phyloP scores from a whole-genome alignment of 2,329 filamentous ascomycete genomes.

The Botryosphaeria dothidea region DNA sequence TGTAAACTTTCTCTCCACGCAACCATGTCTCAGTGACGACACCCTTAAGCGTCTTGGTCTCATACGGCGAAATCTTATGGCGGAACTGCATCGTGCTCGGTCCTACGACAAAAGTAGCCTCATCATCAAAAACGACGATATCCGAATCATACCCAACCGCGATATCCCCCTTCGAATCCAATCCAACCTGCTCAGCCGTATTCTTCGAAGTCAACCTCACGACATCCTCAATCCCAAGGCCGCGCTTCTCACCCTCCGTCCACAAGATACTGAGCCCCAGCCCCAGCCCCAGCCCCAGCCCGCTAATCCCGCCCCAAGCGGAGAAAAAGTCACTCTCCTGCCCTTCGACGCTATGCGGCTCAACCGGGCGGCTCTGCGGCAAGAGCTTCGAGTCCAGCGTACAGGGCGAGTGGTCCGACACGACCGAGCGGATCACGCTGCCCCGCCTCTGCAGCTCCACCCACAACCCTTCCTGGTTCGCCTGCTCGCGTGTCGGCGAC shows the following conservation, averaged over 20 bases:
- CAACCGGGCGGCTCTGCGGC: conserved; percentile 65
- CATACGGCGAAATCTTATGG: conserved; percentile 89
- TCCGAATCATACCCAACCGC: conserved; percentile 84
- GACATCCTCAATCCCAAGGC: conserved; percentile 69
- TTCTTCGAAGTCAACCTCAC: conserved; percentile 83
- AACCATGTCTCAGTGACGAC: conserved; percentile 85
- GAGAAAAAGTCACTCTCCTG: conserved; percentile 83
- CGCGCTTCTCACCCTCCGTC: conserved; percentile 67
- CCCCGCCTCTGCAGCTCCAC: conserved; percentile 65
- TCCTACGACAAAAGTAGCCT: conserved; percentile 69
- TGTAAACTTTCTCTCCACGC: conserved; percentile 73
- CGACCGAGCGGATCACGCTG: conserved; percentile 86
- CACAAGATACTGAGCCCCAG: conserved; percentile 88
- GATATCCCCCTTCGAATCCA: conserved; percentile 78
- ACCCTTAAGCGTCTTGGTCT: conserved; percentile 76
- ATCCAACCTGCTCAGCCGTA: conserved; percentile 84
- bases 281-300: conserved; percentile 92
- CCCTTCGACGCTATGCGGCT: conserved; percentile 32
- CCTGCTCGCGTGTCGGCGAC: conserved; percentile 79
- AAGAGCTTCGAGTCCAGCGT: conserved; percentile 92
- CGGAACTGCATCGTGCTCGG: conserved; percentile 87
- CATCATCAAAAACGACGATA: conserved; percentile 87
- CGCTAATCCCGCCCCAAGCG: conserved; percentile 95
- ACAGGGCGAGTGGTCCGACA: conserved; percentile 95
- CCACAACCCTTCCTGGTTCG: conserved; percentile 87